phyloP scores from a whole-genome alignment of 2,329 filamentous ascomycete genomes.

The Trichoderma citrinoviride region DNA sequence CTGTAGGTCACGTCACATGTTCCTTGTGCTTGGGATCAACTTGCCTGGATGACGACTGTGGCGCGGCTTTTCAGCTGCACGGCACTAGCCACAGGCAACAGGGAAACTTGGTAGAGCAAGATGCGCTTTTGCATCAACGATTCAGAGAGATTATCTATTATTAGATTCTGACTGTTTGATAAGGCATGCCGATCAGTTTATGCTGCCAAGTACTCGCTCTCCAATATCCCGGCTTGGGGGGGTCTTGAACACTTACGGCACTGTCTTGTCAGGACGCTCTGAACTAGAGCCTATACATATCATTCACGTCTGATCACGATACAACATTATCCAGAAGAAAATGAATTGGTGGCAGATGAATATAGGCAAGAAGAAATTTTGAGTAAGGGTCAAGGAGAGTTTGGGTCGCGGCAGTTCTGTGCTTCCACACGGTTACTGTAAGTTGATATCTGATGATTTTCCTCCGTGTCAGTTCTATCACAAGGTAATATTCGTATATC shows the following conservation, averaged over 20 bases:
- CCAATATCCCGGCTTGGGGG: not conserved
- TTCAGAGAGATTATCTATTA: not conserved
- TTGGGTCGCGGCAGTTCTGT: too few species aligned
- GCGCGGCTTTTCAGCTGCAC: not conserved
- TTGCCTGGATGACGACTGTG: conserved; percentile 15
- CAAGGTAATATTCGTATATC: too few species aligned
- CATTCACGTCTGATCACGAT: not conserved
- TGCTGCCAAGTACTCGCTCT: not conserved
- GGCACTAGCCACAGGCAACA: conserved; percentile 13
- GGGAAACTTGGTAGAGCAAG: not conserved
- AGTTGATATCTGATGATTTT: too few species aligned
- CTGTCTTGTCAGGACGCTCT: not conserved
- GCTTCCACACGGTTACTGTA: too few species aligned
- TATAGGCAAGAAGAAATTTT: too few species aligned
- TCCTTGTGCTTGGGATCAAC: conserved; percentile 4
- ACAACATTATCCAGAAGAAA: too few species aligned
- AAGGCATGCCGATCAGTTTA: not conserved
- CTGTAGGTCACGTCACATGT: conserved; percentile 18
- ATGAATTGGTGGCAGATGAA: too few species aligned
- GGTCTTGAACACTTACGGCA: not conserved
- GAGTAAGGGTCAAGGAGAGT: too few species aligned
- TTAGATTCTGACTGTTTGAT: not conserved
- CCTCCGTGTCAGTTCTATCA: too few species aligned
- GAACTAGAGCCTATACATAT: not conserved
- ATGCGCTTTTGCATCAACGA: not conserved